Percentiles rank a stretch among this genome's conserved stretches.
These are phyloP conservation scores for Debaryomyces maramus DNA, from an alignment of 805 yeast species.

Conservation along the genomic window DNA sequence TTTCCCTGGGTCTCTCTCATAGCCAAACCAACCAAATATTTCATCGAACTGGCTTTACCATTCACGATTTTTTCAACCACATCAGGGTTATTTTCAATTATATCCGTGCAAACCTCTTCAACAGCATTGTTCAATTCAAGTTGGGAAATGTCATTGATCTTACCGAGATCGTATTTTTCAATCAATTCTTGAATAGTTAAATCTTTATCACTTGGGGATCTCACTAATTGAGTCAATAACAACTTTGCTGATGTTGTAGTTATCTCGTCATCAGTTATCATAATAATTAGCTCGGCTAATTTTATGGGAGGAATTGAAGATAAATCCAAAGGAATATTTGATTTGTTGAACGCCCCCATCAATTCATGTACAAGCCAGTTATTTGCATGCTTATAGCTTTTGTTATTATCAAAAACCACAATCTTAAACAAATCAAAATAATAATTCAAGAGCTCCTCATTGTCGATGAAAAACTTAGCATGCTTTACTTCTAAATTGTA, in stretches of 20 bases:
- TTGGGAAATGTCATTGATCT: constrained; percentile 26
- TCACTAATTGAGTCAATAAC: constrained; percentile 60
- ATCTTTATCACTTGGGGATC: constrained; percentile 39
- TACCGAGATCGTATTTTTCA: constrained; percentile 50
- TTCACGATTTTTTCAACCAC: constrained; percentile 55
- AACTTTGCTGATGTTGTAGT: constrained; percentile 69
- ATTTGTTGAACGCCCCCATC: constrained; percentile 64
- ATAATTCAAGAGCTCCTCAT: constrained; percentile 49
- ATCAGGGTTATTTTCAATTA: constrained; percentile 47
- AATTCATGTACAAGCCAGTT: constrained; percentile 86
- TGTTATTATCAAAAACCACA: constrained; percentile 17
- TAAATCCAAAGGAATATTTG: constrained; percentile 36
- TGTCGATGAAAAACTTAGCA: constrained; percentile 65
- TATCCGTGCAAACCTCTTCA: constrained; percentile 43
- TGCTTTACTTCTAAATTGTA: constrained; percentile 66
- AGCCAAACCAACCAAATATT: constrained; percentile 78
- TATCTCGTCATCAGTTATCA: constrained; percentile 49
- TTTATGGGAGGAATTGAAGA: constrained; percentile 33
- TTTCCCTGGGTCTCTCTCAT: constrained; percentile 79
- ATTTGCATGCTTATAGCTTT: constrained; percentile 45
- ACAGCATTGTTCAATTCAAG: constrained; percentile 36
- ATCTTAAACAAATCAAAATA: constrained; percentile 45
- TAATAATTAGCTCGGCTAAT: constrained; percentile 54
- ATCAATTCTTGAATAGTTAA: constrained; percentile 46
- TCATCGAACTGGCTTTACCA: constrained; percentile 69